phyloP scores from a whole-genome alignment of 139 green algal genomes.

The Chlorella sorokiniana region DNA sequence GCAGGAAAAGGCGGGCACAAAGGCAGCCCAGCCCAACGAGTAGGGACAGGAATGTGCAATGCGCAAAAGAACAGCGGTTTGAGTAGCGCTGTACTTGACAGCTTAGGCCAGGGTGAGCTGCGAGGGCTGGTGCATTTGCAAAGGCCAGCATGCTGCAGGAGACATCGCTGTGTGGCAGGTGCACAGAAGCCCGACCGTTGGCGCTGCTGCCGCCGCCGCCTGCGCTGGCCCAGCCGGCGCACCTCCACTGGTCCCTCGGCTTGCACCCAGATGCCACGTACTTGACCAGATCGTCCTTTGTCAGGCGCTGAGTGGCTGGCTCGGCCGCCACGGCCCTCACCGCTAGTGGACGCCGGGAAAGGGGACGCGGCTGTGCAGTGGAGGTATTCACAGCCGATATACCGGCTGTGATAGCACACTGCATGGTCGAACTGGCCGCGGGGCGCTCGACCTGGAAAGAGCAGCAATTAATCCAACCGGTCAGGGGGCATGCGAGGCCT shows the following conservation, averaged over 20 bases:
- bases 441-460: neutral
- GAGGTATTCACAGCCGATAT: neutral
- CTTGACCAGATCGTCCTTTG: constrained; percentile 79
- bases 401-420: neutral
- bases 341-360: neutral
- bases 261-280: constrained; percentile 86
- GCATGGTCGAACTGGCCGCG: neutral
- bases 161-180: no score
- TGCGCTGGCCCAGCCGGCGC: neutral
- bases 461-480: neutral
- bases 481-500: neutral
- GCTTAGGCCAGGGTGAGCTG: no score
- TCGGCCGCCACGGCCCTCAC: constrained; percentile 9
- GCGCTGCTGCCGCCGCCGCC: neutral
- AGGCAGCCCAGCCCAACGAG: neutral
- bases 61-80: neutral
- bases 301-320: constrained; percentile 41
- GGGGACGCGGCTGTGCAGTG: neutral
- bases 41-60: neutral
- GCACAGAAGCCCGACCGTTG: no score
- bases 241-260: constrained; percentile 79
- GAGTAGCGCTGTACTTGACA: neutral
- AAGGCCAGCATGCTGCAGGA: no score
- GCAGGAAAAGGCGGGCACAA: neutral
- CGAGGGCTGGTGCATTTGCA: no score